A percentile compares a stretch with the other conserved stretches of the same genome.
These are phyloP conservation scores for Blastobotrys terrestris DNA, from an alignment of 805 yeast genomes.

Conservation along the genomic window DNA sequence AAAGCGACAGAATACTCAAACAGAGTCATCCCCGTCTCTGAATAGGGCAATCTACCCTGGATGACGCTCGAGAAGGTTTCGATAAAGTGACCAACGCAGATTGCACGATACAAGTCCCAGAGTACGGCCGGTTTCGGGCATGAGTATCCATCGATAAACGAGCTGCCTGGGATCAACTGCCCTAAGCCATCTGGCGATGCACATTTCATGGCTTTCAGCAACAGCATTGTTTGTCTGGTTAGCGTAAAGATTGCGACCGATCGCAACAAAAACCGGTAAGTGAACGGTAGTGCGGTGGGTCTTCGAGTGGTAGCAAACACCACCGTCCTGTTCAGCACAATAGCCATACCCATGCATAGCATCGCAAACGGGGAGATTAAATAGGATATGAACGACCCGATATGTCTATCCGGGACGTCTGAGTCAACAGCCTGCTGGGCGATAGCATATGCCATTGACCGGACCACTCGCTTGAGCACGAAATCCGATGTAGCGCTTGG, in stretches of 20 bases:
- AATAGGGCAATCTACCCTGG: conserved; percentile 49
- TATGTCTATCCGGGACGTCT: conserved; percentile 12
- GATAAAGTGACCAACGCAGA: conserved; percentile 56
- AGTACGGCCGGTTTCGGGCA: conserved; percentile 46
- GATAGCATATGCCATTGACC: conserved; percentile 9
- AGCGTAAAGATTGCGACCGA: conserved; percentile 34
- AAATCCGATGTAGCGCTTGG: conserved; percentile 8
- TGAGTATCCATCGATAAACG: conserved; percentile 11
- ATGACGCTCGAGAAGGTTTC: conserved; percentile 61
- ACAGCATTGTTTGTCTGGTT: conserved; percentile 33
- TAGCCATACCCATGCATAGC: conserved; percentile 50
- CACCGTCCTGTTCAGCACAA: conserved; percentile 50
- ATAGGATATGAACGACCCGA: conserved; percentile 17
- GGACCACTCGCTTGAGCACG: conserved; percentile 12
- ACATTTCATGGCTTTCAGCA: conserved; percentile 30
- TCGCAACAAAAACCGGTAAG: conserved; percentile 34
- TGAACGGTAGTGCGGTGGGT: conserved; percentile 32
- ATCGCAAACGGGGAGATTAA: conserved; percentile 28
- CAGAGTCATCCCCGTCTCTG: conserved; percentile 63
- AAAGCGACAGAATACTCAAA: conserved; percentile 73
- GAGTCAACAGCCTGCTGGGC: conserved; percentile 10
- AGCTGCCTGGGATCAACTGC: not conserved
- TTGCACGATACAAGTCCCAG: conserved; percentile 52
- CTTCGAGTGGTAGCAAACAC: conserved; percentile 51
- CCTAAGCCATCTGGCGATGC: conserved; percentile 19